phyloP scores from a whole-genome alignment of 495 filamentous ascomycete species.

The Letharia lupina region DNA sequence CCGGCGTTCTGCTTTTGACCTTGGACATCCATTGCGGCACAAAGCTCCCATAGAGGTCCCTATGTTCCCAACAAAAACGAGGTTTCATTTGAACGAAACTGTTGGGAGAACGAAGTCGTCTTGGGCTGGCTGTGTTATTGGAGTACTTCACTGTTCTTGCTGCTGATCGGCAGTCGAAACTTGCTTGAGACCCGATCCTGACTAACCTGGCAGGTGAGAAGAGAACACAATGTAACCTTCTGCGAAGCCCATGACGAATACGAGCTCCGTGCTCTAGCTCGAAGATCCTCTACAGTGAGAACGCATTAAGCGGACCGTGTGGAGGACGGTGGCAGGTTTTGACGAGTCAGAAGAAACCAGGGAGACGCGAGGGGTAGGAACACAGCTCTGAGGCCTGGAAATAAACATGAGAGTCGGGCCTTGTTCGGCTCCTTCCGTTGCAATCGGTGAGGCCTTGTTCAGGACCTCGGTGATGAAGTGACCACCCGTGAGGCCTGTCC shows the following conservation, averaged over 20 bases:
- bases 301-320: not conserved
- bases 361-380: not conserved
- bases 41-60: not conserved
- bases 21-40: not conserved
- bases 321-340: not conserved
- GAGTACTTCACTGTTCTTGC: not conserved
- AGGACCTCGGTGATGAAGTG: not conserved
- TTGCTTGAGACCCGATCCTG: not conserved
- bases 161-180: not conserved
- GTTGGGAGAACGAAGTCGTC: not conserved
- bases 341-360: not conserved
- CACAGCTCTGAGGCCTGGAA: not conserved
- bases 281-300: not conserved
- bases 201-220: not conserved
- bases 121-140: not conserved
- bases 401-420: not conserved
- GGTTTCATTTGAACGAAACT: not conserved
- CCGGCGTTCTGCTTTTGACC: not conserved
- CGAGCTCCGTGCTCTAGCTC: not conserved
- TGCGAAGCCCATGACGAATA: not conserved
- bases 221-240: not conserved
- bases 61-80: not conserved
- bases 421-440: not conserved
- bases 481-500: not conserved
- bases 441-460: not conserved